Base-by-base conservation (phyloP, 106 monocot species). In the Xerophyta viscosa region DNA sequence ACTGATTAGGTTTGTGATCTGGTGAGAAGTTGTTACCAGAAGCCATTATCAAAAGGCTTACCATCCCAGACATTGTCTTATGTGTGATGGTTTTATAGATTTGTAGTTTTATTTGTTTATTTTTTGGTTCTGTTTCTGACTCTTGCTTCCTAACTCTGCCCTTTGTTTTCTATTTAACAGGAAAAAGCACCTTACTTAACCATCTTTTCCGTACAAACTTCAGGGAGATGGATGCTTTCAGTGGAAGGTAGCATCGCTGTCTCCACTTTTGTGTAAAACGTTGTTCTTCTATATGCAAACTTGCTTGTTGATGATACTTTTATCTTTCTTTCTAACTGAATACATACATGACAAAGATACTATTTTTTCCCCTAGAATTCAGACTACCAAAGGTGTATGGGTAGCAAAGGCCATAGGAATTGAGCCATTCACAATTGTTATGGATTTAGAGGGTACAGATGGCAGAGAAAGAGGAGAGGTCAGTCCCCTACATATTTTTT, bases 381-480 rank as follows among this genome's bases (percentile, higher is more conserved):
- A 87, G 64, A 92, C 87, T 37, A 92, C 92, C 0, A 87, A 83
- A 64, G 92, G 87, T 18, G 74, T 92, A 13, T 87, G 92, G 92
- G 73, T 87, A 37, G 92, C 87, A 29, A 79, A 68, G 5, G 66
- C 76, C 43, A 52, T 67, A 64, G 67, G 68, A 15, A 80, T 92
- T 37, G 87, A 87, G 31, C 92, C 92, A 48, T 79, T 75, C 50
- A 92, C 82, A 13, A 52, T 80, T 55, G 82, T 83, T 50, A 60
- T 83, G 71, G 92, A 92, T 51, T 69, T 87, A 56, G 87, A 92
- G 67, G 87, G 92, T 15, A 87, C 79, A 21, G 87, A 92, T 83
- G 92, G 79, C 31, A 76, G 92, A 46, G 92, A 92, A 58, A 82
- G 92, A 74, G 92, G 92, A 80, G 87, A 87, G 92, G 92, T 87